phyloP scores from a whole-genome alignment of 345 rosid species.

The Garcia nutans region DNA sequence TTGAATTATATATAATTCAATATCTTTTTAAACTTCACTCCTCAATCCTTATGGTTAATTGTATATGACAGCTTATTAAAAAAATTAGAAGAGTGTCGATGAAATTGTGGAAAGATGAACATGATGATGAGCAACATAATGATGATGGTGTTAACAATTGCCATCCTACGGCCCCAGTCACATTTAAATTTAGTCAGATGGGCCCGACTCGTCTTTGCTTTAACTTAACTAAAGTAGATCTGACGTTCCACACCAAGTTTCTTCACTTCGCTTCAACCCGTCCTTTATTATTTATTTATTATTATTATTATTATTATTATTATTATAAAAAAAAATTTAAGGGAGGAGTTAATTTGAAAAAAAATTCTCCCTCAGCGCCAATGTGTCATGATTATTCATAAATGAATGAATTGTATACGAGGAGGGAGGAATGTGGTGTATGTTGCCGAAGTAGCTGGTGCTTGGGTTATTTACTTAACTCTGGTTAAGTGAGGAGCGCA shows the following conservation, averaged over 20 bases:
- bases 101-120: not conserved
- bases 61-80: too few relatives aligned
- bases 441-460: too few relatives aligned
- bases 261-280: not conserved
- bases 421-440: too few relatives aligned
- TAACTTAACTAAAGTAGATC: constrained; percentile 21
- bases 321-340: too few relatives aligned
- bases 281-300: too few relatives aligned
- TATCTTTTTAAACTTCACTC: too few relatives aligned
- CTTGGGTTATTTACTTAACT: constrained; percentile 14
- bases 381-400: too few relatives aligned
- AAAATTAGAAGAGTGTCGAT: not conserved
- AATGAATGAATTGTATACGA: not conserved
- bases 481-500: constrained; percentile 27
- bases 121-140: not conserved
- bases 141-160: constrained; percentile 2
- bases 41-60: too few relatives aligned
- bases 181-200: constrained; percentile 30
- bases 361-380: too few relatives aligned
- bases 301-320: too few relatives aligned
- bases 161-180: constrained; percentile 38
- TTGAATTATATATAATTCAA: too few relatives aligned
- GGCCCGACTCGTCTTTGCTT: constrained; percentile 30
- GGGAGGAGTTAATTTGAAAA: too few relatives aligned
- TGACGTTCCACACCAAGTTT: not conserved